Base-by-base conservation (phyloP, 257 asterid species). In the Solanum chiquidenum region DNA sequence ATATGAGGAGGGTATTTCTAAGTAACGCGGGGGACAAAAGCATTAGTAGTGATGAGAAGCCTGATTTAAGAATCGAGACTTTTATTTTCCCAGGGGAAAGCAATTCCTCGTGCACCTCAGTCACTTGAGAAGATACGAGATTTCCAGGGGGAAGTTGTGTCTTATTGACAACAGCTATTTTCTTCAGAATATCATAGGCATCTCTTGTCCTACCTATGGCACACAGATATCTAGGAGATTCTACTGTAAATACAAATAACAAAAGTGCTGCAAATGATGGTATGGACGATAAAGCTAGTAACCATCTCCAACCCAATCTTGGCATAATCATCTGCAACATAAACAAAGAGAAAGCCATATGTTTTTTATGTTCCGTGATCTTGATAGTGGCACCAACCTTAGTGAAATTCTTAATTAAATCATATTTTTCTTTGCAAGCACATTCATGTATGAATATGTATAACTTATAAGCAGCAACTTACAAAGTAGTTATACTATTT, bases 301-400 rank as follows among this genome's bases (percentile, higher is more conserved):
- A 89, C 98, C 98, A 95, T 87, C 98, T 94, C 98, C 98, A 95
- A 85, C 98, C 95, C n/a, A 93, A 82, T 58, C 88, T 89, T 38
- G 96, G 62, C 62, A 95, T 91, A 42, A 93, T 62, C 66, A 91
- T 90, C 98, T 95, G 40, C 79, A 83, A 40, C 40, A 89, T 83
- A 60, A 16, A 25, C 58, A 44, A 40, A 6, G 37, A 68, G 5
- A 13, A 29, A 0, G 75, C 20, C 75, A 12, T 68, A 27, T 27
- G 75, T 29, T 66, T 66, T 25, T 5, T 14, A 68, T 68, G 10
- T 68, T 68, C 74, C 9, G 6, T 68, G 37, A 68, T 27, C 9
- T 68, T 68, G 74, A 68, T 12, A 68, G 38, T 12, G 76, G 9
- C 5, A 13, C 38, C 38, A 1, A 9, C 42, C 79, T 33, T 3